These are phyloP conservation scores for Schwanniomyces yamadae DNA, from an alignment of 805 yeast genomes.

Conservation along the genomic window DNA sequence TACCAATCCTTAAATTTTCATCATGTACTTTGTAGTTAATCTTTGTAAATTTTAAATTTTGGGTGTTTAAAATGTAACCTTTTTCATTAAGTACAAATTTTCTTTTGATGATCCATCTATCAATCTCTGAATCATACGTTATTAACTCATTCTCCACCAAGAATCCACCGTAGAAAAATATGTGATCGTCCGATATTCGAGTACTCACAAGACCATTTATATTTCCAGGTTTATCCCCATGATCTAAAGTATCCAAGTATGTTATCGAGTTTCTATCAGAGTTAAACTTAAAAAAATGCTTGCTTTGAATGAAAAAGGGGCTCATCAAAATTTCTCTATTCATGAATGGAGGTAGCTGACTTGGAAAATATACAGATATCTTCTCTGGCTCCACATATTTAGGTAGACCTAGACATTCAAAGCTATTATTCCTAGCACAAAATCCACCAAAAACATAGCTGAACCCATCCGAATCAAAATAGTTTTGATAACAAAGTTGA, in stretches of 20 bases:
- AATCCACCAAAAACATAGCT: slow-evolving; percentile 42
- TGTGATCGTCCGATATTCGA: slow-evolving; percentile 53
- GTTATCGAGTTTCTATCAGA: slow-evolving; percentile 32
- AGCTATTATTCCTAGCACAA: slow-evolving; percentile 12
- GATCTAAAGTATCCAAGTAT: slow-evolving; percentile 21
- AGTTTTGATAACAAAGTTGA: slow-evolving; percentile 30
- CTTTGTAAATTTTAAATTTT: slow-evolving; percentile 48
- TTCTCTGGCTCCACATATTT: slow-evolving; percentile 22
- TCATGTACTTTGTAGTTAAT: slow-evolving; percentile 26
- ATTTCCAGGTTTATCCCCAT: slow-evolving; percentile 44
- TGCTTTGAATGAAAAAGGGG: slow-evolving; percentile 44
- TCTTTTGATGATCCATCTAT: slow-evolving; percentile 40
- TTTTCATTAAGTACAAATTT: slow-evolving; percentile 49
- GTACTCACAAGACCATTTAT: slow-evolving; percentile 49
- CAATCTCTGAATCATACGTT: slow-evolving; percentile 19
- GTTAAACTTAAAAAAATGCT: slow-evolving; percentile 26
- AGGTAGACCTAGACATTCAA: slow-evolving; percentile 33
- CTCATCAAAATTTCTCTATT: slow-evolving; percentile 35
- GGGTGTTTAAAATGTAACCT: slow-evolving; percentile 59
- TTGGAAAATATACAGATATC: slow-evolving; percentile 38
- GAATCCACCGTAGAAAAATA: slow-evolving; percentile 72
- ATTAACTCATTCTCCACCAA: slow-evolving; percentile 31
- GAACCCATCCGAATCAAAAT: slow-evolving; percentile 28
- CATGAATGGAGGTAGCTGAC: slow-evolving; percentile 39
- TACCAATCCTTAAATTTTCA: slow-evolving; percentile 18